Evolutionary conservation across 208 protist genomes (phyloP).

Genomic region (Phytomonas serpens): DNA sequence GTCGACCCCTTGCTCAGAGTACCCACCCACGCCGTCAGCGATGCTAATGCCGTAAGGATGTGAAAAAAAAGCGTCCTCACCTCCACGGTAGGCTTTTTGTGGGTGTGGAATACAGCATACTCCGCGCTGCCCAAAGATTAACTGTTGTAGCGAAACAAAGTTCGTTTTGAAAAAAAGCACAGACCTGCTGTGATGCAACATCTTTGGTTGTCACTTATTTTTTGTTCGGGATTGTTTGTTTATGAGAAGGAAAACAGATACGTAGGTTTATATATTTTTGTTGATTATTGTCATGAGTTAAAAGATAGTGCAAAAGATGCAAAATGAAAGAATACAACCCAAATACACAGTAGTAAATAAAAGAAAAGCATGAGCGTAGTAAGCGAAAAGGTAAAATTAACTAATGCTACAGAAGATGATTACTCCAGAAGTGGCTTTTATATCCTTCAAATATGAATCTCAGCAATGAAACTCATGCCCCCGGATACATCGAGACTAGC

Average conservation of each 20-base stretch:
- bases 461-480: not conserved
- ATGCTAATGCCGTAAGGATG: conserved; percentile 70
- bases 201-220: not conserved
- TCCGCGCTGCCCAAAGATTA: conserved; percentile 55
- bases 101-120: conserved; percentile 72
- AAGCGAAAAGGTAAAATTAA: not conserved
- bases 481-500: not conserved
- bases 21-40: conserved; percentile 81
- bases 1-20: conserved; percentile 58
- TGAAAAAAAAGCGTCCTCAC: conserved; percentile 78
- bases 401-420: not conserved
- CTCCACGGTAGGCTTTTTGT: conserved; percentile 59
- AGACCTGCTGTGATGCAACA: conserved; percentile 6
- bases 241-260: not conserved
- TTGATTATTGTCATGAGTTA: not conserved
- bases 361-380: not conserved
- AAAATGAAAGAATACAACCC: not conserved
- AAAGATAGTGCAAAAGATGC: not conserved
- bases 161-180: not conserved
- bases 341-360: not conserved
- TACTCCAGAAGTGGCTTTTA: not conserved
- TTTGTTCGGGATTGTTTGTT: not conserved
- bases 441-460: not conserved
- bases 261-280: not conserved
- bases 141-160: conserved; percentile 4